A percentile compares a stretch with the other conserved stretches of the same genome.
Evolutionary conservation across 2,329 filamentous ascomycete genomes (phyloP).

Genomic region (Ophiostoma australiae): DNA sequence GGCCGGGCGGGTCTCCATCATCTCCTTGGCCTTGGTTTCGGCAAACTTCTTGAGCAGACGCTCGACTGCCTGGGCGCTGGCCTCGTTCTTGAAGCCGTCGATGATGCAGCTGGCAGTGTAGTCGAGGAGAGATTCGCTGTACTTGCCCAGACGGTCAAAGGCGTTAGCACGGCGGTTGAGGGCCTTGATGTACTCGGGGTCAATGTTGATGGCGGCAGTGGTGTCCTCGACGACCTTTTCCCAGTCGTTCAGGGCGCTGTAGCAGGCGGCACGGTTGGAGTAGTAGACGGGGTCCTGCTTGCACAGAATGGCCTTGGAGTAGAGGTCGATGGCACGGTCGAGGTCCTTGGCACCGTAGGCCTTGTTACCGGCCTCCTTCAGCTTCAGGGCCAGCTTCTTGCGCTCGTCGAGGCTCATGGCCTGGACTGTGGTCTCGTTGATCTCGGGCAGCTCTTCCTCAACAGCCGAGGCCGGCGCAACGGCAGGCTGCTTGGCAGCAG

Average conservation of each 20-base stretch:
- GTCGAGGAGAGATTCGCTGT: constrained; percentile 90
- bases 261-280: constrained; percentile 96
- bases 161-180: constrained; percentile 94
- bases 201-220: constrained; percentile 86
- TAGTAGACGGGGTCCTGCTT: constrained; percentile 97
- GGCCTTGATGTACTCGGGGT: constrained; percentile 95
- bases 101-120: constrained; percentile 99
- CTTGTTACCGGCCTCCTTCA: constrained; percentile 95
- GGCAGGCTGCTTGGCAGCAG: constrained; percentile 38
- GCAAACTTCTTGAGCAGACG: constrained; percentile 93
- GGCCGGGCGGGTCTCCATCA: constrained; percentile 77
- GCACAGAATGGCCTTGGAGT: constrained; percentile 93
- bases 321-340: constrained; percentile 86
- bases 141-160: constrained; percentile 87
- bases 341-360: constrained; percentile 94
- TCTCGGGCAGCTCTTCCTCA: constrained; percentile 63
- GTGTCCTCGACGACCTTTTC: constrained; percentile 96
- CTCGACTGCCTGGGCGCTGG: constrained; percentile 84
- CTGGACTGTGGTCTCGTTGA: constrained; percentile 53
- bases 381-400: constrained; percentile 79
- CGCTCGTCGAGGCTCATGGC: constrained; percentile 59
- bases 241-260: constrained; percentile 89
- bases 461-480: constrained; percentile 51
- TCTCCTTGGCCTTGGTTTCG: constrained; percentile 86
- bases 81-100: constrained; percentile 90